Conservation (phyloP, 371 early-diverging fungal species). For the Smittium culicis region DNA sequence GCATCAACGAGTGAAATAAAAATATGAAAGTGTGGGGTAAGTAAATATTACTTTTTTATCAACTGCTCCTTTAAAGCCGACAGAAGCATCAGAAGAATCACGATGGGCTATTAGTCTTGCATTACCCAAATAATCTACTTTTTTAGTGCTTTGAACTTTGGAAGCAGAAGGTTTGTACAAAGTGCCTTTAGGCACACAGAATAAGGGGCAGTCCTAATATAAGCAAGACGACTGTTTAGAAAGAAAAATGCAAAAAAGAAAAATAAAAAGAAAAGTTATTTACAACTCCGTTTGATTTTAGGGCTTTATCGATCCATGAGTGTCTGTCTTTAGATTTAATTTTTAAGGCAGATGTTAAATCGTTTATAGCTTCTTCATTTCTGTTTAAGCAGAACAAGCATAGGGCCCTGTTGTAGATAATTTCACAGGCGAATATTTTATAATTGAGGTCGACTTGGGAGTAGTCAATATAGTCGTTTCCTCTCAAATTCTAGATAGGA, state of each 20-base stretch:
- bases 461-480: constrained; percentile 84
- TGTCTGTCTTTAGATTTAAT: constrained; percentile 51
- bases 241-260: neutral
- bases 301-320: constrained; percentile 56
- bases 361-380: constrained; percentile 53
- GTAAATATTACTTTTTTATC: constrained; percentile 25
- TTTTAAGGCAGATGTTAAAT: constrained; percentile 54
- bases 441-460: constrained; percentile 80
- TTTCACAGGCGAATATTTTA: constrained; percentile 75
- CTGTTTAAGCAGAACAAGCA: constrained; percentile 63
- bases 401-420: constrained; percentile 77
- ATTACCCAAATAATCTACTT: constrained; percentile 62
- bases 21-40: neutral
- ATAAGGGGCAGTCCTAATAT: constrained; percentile 45
- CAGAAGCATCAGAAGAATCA: constrained; percentile 32
- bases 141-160: constrained; percentile 59
- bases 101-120: constrained; percentile 58
- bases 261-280: neutral
- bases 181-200: constrained; percentile 58
- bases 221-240: constrained; percentile 3
- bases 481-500: constrained; percentile 52
- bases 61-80: constrained; percentile 49
- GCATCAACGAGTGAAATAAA: neutral
- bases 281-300: constrained; percentile 45
- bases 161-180: constrained; percentile 71